Percentiles rank a stretch among this genome's conserved stretches.
Evolutionary conservation across 2,329 filamentous ascomycete species (phyloP).

Genomic region (Didymellaceae sp.): DNA sequence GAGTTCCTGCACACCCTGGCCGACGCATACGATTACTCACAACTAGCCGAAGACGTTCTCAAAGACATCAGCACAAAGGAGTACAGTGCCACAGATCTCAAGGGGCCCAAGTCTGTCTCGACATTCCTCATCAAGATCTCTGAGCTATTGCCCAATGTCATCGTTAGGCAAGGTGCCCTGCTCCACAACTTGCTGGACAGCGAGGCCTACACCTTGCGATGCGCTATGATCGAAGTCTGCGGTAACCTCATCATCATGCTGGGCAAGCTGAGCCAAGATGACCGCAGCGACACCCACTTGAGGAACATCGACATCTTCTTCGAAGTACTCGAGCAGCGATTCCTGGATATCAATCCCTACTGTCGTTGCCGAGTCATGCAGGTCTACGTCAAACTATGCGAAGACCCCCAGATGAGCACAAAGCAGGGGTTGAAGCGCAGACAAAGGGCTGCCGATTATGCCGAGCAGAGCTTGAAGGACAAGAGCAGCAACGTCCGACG

Average conservation of each 20-base stretch:
- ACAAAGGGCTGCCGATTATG: slow-evolving; percentile 85
- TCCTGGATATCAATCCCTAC: slow-evolving; percentile 96
- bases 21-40: slow-evolving; percentile 97
- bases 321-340: slow-evolving; percentile 93
- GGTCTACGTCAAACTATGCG: slow-evolving; percentile 89
- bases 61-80: slow-evolving; percentile 96
- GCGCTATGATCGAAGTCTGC: slow-evolving; percentile 93
- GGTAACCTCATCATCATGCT: slow-evolving; percentile 93
- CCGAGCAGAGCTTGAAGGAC: slow-evolving; percentile 88
- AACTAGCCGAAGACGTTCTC: slow-evolving; percentile 90
- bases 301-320: slow-evolving; percentile 97
- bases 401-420: slow-evolving; percentile 81
- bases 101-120: slow-evolving; percentile 94
- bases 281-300: slow-evolving; percentile 90
- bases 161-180: slow-evolving; percentile 97
- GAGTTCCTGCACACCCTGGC: slow-evolving; percentile 95
- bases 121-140: slow-evolving; percentile 92
- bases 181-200: slow-evolving; percentile 94
- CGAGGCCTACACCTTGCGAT: slow-evolving; percentile 92
- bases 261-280: slow-evolving; percentile 78
- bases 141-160: slow-evolving; percentile 85
- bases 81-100: slow-evolving; percentile 95
- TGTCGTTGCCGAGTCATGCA: slow-evolving; percentile 91
- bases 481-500: slow-evolving; percentile 97
- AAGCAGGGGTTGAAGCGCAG: slow-evolving; percentile 67